Base-by-base conservation (phyloP, 345 rosid species). In the Camelina sativa region DNA sequence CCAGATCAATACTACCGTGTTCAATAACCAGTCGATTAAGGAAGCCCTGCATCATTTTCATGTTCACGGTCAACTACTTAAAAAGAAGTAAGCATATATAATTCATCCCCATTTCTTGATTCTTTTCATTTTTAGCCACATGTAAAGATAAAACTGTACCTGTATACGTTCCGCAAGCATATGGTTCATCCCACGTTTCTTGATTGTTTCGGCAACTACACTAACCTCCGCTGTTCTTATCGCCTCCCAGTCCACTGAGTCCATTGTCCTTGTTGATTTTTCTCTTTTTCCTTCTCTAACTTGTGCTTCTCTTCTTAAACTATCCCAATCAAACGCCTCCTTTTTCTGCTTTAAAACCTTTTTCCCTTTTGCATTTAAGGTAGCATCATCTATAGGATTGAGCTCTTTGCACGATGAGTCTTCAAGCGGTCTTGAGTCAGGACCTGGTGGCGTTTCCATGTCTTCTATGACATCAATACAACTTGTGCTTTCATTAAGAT, bases 231-330 rank as follows among this genome's bases (percentile, higher is more conserved):
- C 87, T 0, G 76, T 76, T 82, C 97, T 87, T 69, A 92, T 81
- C 12, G 96, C 88, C 70, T 95, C 97, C 88, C 91, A 95, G 81
- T 95, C 96, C 54, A 90, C 78, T n/a, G 98, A 82, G 76, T 95
- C 99, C 86, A 76, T 79, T 44, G 91, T 81, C 63, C 82, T 86
- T 56, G 79, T 56, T 28, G 88, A 76, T 77, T 83, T 92, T 46
- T 84, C 86, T 83, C 83, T 89, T 72, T 64, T 86, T 11, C 81
- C 77, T 60, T 81, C 83, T 74, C 76, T 78, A 13, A 57, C 66
- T 82, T 82, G 83, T 15, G 74, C 91, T 65, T 81, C 80, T 82
- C 71, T 90, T 80, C 98, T 85, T 65, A 92, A 79, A 77, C 82
- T 82, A 65, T 95, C 99, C 98, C 98, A 95, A 70, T 95, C 91